phyloP scores from a whole-genome alignment of 176 grass and related monocot genomes.

The Juncus inflexus region DNA sequence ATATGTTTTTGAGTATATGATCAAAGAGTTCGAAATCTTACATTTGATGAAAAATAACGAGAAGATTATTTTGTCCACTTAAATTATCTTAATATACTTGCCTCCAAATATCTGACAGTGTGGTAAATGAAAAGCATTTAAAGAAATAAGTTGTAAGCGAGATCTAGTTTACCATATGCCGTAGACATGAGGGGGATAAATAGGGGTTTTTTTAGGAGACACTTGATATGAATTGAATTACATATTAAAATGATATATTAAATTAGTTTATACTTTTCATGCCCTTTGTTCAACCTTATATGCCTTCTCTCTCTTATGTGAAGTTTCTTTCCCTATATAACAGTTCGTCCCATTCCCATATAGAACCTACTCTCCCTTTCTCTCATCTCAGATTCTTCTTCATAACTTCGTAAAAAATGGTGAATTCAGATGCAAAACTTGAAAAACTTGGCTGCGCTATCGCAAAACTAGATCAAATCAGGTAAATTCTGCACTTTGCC shows the following conservation, averaged over 20 bases:
- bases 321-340: background rate
- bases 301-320: slow-evolving; percentile 15
- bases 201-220: too few relatives aligned
- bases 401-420: slow-evolving; percentile 29
- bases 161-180: too few relatives aligned
- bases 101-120: too few relatives aligned
- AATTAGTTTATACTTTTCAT: background rate
- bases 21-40: too few relatives aligned
- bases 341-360: slow-evolving; percentile 20
- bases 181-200: too few relatives aligned
- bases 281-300: background rate
- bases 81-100: too few relatives aligned
- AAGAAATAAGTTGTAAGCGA: too few relatives aligned
- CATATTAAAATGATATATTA: background rate
- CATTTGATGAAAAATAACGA: too few relatives aligned
- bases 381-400: background rate
- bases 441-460: slow-evolving; percentile 56
- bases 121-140: too few relatives aligned
- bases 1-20: too few relatives aligned
- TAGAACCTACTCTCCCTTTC: slow-evolving; percentile 19
- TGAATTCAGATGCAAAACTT: slow-evolving; percentile 57
- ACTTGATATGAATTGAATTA: background rate
- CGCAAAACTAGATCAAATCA: slow-evolving; percentile 55
- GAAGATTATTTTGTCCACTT: too few relatives aligned
- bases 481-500: slow-evolving; percentile 24